phyloP scores from a whole-genome alignment of 352 stramenopile species.

The Phytophthora quininea region DNA sequence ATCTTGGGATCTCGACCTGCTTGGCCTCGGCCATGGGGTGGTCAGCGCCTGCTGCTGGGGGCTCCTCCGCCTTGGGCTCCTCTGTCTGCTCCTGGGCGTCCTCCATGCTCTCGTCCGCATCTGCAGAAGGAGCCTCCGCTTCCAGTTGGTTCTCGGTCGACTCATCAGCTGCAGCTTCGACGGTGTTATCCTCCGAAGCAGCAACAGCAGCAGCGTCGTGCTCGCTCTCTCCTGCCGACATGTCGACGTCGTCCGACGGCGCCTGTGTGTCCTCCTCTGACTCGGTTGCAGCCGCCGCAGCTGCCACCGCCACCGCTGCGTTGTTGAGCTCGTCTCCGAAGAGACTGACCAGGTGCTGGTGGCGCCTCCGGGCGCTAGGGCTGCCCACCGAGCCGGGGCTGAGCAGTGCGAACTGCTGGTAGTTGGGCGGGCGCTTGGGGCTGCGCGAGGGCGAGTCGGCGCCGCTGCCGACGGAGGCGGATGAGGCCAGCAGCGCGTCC shows the following conservation, averaged over 20 bases:
- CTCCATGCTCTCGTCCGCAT: constrained; percentile 33
- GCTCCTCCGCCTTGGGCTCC: constrained; percentile 15
- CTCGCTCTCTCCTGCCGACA: constrained; percentile 38
- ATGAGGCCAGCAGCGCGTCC: constrained; percentile 34
- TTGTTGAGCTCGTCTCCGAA: constrained; percentile 78
- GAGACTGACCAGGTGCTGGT: constrained; percentile 74
- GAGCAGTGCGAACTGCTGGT: constrained; percentile 63
- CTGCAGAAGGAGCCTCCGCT: constrained; percentile 3
- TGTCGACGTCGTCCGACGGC: constrained; percentile 52
- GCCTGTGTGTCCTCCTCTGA: constrained; percentile 10
- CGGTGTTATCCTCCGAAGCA: constrained; percentile 8
- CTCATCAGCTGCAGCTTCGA: neutral
- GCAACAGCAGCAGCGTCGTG: constrained; percentile 7
- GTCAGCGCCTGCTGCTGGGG: neutral
- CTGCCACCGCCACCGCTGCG: constrained; percentile 16
- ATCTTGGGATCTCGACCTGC: constrained; percentile 59
- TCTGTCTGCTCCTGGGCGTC: constrained; percentile 8
- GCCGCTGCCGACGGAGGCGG: constrained; percentile 20
- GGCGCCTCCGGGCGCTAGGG: constrained; percentile 53
- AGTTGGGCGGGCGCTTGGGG: constrained; percentile 82
- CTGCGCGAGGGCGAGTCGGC: constrained; percentile 70
- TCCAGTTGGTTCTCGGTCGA: constrained; percentile 24
- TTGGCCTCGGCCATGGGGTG: constrained; percentile 42
- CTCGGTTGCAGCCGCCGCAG: constrained; percentile 18
- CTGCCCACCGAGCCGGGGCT: constrained; percentile 41